Evolutionary conservation across 2,329 filamentous ascomycete species (phyloP).

Genomic region (Helicocarpus griseus): DNA sequence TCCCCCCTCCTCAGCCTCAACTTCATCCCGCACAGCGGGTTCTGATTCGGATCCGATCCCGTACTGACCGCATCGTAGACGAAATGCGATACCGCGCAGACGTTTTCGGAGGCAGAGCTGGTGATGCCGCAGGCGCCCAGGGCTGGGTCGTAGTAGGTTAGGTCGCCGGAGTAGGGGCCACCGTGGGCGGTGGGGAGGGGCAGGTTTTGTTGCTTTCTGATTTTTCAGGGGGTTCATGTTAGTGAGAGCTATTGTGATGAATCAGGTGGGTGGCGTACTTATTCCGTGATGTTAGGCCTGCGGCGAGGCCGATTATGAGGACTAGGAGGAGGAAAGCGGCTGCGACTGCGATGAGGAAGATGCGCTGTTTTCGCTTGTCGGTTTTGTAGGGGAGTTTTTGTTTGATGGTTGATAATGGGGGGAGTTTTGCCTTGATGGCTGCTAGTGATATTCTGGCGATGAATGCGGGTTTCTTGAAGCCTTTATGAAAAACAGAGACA

Average conservation of each 20-base stretch:
- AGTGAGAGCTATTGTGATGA: no score
- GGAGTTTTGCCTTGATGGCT: no score
- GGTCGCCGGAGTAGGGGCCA: conserved; percentile 49
- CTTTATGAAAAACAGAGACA: no score
- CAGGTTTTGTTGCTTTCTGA: conserved; percentile 28
- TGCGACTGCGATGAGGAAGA: conserved; percentile 9
- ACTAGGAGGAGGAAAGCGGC: conserved; percentile 17
- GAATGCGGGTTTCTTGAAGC: not conserved
- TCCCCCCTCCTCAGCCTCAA: conserved; percentile 53
- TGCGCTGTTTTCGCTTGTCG: conserved; percentile 4
- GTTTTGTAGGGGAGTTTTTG: not conserved
- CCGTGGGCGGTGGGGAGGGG: conserved; percentile 42
- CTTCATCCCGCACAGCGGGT: conserved; percentile 57
- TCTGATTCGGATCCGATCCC: conserved; percentile 50
- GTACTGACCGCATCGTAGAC: conserved; percentile 53
- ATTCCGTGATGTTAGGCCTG: conserved; percentile 20
- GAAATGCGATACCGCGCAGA: conserved; percentile 58
- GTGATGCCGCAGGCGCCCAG: conserved; percentile 61
- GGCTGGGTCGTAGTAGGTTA: conserved; percentile 59
- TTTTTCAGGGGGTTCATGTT: not conserved
- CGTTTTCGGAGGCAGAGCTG: conserved; percentile 45
- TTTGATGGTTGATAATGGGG: not conserved
- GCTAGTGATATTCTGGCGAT: no score
- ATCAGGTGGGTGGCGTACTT: not conserved
- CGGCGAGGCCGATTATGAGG: conserved; percentile 25